A percentile compares a stretch with the other conserved stretches of the same genome.
Conservation (phyloP, 1,139 yeast genomes). For the Maudiozyma humilis region DNA sequence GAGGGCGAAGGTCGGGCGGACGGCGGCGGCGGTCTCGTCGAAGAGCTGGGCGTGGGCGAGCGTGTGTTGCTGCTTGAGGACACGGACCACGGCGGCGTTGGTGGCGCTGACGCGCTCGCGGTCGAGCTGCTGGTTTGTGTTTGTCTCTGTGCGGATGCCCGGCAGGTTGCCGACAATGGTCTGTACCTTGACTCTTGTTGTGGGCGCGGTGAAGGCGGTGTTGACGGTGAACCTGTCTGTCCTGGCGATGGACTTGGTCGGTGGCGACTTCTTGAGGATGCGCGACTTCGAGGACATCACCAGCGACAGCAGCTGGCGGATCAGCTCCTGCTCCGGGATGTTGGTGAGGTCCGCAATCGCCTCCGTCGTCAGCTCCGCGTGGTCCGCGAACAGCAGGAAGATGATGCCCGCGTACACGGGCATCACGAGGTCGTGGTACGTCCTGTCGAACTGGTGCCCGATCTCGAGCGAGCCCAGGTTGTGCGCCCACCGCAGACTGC, state of each 20-base stretch:
- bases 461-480: conserved; percentile 77
- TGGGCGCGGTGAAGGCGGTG: conserved; percentile 60
- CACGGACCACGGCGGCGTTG: conserved; percentile 84
- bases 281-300: conserved; percentile 80
- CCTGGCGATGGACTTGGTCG: conserved; percentile 60
- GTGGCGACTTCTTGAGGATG: conserved; percentile 61
- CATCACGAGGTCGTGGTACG: conserved; percentile 72
- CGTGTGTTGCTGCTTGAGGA: conserved; percentile 68
- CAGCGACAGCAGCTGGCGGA: conserved; percentile 73
- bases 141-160: conserved; percentile 1
- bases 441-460: conserved; percentile 53
- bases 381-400: conserved; percentile 57
- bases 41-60: conserved; percentile 58
- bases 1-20: conserved; percentile 60
- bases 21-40: conserved; percentile 38
- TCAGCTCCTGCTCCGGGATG: conserved; percentile 65
- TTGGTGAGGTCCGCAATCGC: conserved; percentile 61
- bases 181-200: conserved; percentile 65
- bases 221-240: conserved; percentile 65
- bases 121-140: conserved; percentile 25
- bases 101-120: conserved; percentile 51
- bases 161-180: conserved; percentile 40
- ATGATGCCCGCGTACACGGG: conserved; percentile 75
- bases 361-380: conserved; percentile 45
- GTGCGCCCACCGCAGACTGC: conserved; percentile 76